Evolutionary conservation across 2,329 filamentous ascomycete genomes (phyloP).

Genomic region (Aspergillus clavatus): DNA sequence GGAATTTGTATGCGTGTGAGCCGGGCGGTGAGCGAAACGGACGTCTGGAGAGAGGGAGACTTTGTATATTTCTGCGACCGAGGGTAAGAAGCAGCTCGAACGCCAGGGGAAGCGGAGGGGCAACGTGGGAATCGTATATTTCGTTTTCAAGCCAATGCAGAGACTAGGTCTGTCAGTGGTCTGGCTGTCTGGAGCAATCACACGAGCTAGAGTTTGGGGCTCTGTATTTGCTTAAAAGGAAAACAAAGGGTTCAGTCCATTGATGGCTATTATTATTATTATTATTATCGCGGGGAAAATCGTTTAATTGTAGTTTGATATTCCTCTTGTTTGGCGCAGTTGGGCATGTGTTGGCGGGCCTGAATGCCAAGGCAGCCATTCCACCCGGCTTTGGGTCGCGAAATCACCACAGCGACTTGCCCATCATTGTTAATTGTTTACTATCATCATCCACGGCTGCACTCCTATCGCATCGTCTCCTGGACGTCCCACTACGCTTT

Average conservation of each 20-base stretch:
- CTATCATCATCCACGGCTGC: background rate
- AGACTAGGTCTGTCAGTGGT: background rate
- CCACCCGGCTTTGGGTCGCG: constrained; percentile 12
- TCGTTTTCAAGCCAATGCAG: background rate
- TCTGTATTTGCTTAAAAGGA: background rate
- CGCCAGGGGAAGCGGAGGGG: background rate
- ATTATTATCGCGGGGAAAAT: background rate
- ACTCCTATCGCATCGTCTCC: constrained; percentile 5
- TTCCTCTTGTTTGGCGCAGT: background rate
- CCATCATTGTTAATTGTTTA: constrained; percentile 16
- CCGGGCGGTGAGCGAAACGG: background rate
- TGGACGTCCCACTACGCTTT: constrained; percentile 1
- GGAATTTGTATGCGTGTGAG: background rate
- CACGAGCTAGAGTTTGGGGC: no score
- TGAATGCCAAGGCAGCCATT: background rate
- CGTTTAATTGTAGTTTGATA: background rate
- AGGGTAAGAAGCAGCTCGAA: background rate
- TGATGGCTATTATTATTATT: background rate
- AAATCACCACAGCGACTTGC: constrained; percentile 24
- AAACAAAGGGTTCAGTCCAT: background rate
- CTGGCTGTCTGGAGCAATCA: no score
- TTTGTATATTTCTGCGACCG: background rate
- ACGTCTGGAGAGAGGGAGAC: background rate
- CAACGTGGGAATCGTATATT: background rate
- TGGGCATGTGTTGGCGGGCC: background rate